These are phyloP conservation scores for Leccinum variicolor DNA, from an alignment of 768 basidiomycete species.

Conservation along the genomic window DNA sequence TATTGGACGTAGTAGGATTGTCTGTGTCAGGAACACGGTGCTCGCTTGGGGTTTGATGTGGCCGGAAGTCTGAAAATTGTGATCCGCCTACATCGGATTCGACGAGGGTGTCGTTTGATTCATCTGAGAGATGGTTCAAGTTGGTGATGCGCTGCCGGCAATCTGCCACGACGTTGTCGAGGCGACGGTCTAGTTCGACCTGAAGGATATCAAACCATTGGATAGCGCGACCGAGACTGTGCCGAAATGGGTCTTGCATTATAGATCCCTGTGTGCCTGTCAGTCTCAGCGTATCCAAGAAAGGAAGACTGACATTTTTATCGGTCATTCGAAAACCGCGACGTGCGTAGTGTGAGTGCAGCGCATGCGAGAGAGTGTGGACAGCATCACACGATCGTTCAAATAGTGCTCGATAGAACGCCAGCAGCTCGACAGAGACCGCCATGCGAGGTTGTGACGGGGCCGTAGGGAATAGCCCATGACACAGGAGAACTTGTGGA, in stretches of 20 bases:
- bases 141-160: not conserved
- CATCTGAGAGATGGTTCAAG: too few relatives aligned
- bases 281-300: not conserved
- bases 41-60: too few relatives aligned
- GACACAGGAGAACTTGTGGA: not conserved
- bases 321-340: slow-evolving; percentile 13
- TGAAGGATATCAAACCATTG: slow-evolving; percentile 30
- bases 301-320: not conserved
- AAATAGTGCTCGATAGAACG: slow-evolving; percentile 35
- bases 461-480: not conserved
- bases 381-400: slow-evolving; percentile 33
- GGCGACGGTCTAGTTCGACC: not conserved
- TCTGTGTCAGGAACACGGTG: too few relatives aligned
- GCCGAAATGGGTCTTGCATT: slow-evolving; percentile 32
- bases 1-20: too few relatives aligned
- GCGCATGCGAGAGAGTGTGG: slow-evolving; percentile 2
- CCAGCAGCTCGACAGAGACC: slow-evolving; percentile 28
- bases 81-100: too few relatives aligned
- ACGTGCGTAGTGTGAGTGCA: not conserved
- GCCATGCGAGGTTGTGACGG: slow-evolving; percentile 13
- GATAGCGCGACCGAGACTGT: slow-evolving; percentile 21
- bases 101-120: too few relatives aligned
- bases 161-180: not conserved
- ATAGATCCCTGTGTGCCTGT: slow-evolving; percentile 19
- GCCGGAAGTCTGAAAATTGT: too few relatives aligned